A percentile compares a stretch with the other conserved stretches of the same genome.
phyloP scores from a whole-genome alignment of 75 land plant species.

The Cunninghamia lanceolata region DNA sequence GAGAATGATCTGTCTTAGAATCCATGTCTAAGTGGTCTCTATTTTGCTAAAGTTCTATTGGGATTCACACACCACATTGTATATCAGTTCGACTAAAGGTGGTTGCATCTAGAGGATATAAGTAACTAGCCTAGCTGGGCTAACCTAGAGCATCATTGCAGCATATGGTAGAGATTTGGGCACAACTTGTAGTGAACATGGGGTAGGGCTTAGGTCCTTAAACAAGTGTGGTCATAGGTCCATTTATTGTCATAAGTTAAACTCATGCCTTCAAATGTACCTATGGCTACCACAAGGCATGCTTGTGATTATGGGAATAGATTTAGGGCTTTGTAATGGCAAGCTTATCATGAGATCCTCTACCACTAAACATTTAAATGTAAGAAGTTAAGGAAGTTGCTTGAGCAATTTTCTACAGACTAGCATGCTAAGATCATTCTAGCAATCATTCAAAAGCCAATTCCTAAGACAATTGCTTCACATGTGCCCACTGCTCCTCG shows the following conservation, averaged over 20 bases:
- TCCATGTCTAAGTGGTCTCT: neutral
- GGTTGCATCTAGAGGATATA: neutral
- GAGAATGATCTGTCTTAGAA: neutral
- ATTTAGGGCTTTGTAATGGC: too few species aligned
- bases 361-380: too few species aligned
- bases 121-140: neutral
- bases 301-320: too few species aligned
- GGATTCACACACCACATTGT: neutral
- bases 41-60: neutral
- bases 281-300: neutral
- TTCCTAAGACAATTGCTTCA: too few species aligned
- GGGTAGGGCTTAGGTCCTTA: neutral
- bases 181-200: neutral
- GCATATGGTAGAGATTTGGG: neutral
- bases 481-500: too few species aligned
- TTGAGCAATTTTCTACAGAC: too few species aligned
- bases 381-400: too few species aligned
- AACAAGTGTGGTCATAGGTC: too few species aligned
- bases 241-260: too few species aligned
- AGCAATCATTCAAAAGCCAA: too few species aligned
- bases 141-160: neutral
- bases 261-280: neutral
- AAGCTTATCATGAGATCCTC: too few species aligned
- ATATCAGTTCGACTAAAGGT: neutral
- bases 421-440: too few species aligned